Evolutionary conservation across 1,284 basidiomycete genomes (phyloP).

Genomic region (Mycena sp.): DNA sequence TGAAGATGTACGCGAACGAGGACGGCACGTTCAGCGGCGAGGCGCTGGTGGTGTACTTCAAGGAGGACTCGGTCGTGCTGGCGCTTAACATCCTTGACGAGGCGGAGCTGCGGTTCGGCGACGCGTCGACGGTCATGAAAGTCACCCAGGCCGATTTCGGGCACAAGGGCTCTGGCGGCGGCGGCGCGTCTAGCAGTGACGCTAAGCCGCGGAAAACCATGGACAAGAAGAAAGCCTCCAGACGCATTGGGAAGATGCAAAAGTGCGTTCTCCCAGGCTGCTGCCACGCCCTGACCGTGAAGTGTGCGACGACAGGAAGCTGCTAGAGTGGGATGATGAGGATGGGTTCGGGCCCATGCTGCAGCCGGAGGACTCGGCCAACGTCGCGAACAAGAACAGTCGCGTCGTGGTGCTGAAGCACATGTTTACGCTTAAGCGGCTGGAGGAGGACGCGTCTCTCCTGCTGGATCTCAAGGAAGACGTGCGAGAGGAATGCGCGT

Average conservation of each 20-base stretch:
- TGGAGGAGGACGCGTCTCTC: conserved; percentile 88
- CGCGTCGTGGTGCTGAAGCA: conserved; percentile 92
- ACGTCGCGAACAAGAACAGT: conserved; percentile 62
- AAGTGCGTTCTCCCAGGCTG: conserved; percentile 61
- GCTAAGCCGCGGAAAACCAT: conserved; percentile 71
- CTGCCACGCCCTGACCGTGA: conserved; percentile 9
- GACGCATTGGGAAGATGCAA: conserved; percentile 89
- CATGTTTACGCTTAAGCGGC: conserved; percentile 92
- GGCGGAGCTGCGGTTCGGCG: conserved; percentile 89
- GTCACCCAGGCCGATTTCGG: conserved; percentile 89
- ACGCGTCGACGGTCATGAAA: conserved; percentile 77
- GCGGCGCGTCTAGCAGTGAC: conserved; percentile 37
- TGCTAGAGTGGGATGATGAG: conserved; percentile 88
- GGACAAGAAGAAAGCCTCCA: conserved; percentile 84
- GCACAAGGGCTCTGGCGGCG: conserved; percentile 60
- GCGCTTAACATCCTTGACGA: conserved; percentile 93
- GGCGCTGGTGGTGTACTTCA: conserved; percentile 96
- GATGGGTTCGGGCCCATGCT: conserved; percentile 82
- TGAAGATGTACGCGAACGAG: conserved; percentile 94
- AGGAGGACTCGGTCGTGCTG: conserved; percentile 92
- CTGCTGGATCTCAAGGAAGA: conserved; percentile 96
- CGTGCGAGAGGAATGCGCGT: conserved; percentile 93
- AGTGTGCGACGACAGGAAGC: conserved; percentile 62
- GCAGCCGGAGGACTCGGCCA: conserved; percentile 60
- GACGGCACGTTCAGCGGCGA: conserved; percentile 95